Percentiles rank a stretch among this genome's conserved stretches.
phyloP scores from a whole-genome alignment of 148 eudicot genomes.

The Chenopodium quinoa region DNA sequence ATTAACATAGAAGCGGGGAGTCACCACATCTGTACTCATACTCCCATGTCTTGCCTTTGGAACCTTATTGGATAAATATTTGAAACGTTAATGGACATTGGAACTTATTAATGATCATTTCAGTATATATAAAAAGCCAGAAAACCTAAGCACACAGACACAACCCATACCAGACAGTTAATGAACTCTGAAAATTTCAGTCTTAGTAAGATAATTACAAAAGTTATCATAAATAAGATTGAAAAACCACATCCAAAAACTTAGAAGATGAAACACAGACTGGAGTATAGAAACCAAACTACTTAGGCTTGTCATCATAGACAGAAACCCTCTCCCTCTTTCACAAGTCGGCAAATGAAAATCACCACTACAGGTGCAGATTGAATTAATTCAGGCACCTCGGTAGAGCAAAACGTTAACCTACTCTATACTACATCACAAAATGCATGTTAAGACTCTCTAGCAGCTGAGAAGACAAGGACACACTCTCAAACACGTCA shows the following conservation, averaged over 20 bases:
- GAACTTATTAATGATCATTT: too few relatives aligned
- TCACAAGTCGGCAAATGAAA: not conserved
- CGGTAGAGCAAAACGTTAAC: not conserved
- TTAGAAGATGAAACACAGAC: not conserved
- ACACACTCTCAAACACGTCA: not conserved
- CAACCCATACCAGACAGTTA: too few relatives aligned
- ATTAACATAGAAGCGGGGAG: not conserved
- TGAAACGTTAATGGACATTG: too few relatives aligned
- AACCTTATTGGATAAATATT: too few relatives aligned
- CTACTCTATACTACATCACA: not conserved
- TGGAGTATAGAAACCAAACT: not conserved
- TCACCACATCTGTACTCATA: not conserved
- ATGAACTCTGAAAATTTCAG: too few relatives aligned
- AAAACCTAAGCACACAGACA: too few relatives aligned
- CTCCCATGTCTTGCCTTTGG: too few relatives aligned
- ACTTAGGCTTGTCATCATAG: not conserved
- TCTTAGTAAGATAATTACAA: too few relatives aligned
- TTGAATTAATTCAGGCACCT: not conserved
- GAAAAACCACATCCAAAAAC: not conserved
- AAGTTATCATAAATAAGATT: not conserved
- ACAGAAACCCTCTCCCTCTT: not conserved
- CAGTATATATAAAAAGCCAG: too few relatives aligned
- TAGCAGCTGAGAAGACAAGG: not conserved
- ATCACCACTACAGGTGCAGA: not conserved
- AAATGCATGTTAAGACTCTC: not conserved